Percentiles rank a stretch among this genome's conserved stretches.
These are phyloP conservation scores for Pseudogymnoascus sp. DNA, from an alignment of 2,329 filamentous ascomycete species.

Conservation along the genomic window DNA sequence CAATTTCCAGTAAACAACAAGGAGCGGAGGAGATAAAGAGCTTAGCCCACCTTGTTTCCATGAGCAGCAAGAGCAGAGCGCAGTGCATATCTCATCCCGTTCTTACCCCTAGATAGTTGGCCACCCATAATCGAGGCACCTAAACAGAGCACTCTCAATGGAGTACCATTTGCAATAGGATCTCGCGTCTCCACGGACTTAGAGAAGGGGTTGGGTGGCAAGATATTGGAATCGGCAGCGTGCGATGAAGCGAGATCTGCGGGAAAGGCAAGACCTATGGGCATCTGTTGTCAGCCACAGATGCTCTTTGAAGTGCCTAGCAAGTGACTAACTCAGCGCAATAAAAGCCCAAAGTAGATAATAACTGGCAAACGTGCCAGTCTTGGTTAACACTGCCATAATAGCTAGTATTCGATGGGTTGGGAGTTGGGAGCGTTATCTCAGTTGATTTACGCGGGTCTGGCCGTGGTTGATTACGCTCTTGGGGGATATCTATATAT, in stretches of 20 bases:
- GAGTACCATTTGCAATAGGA: background rate
- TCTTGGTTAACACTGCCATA: background rate
- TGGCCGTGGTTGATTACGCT: background rate
- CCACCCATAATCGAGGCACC: slow-evolving; percentile 15
- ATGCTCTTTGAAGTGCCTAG: background rate
- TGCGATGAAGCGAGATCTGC: background rate
- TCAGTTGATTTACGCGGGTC: background rate
- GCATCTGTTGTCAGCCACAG: background rate
- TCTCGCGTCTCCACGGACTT: background rate
- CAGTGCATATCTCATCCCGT: slow-evolving; percentile 14
- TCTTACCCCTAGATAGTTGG: slow-evolving; percentile 9
- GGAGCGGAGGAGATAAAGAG: background rate
- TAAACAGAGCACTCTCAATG: slow-evolving; percentile 9
- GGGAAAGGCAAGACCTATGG: background rate
- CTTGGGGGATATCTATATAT: background rate
- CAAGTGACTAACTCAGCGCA: background rate
- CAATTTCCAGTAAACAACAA: background rate
- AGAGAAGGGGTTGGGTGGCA: background rate
- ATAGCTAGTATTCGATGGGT: background rate
- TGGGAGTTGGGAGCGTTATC: background rate
- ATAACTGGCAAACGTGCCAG: background rate
- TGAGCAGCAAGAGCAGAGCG: slow-evolving; percentile 9
- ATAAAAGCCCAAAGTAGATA: background rate
- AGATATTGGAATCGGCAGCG: background rate
- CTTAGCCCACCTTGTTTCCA: slow-evolving; percentile 10